Conservation (phyloP, 2,329 filamentous ascomycete species). For the Magnaporthiopsis rhizophila region DNA sequence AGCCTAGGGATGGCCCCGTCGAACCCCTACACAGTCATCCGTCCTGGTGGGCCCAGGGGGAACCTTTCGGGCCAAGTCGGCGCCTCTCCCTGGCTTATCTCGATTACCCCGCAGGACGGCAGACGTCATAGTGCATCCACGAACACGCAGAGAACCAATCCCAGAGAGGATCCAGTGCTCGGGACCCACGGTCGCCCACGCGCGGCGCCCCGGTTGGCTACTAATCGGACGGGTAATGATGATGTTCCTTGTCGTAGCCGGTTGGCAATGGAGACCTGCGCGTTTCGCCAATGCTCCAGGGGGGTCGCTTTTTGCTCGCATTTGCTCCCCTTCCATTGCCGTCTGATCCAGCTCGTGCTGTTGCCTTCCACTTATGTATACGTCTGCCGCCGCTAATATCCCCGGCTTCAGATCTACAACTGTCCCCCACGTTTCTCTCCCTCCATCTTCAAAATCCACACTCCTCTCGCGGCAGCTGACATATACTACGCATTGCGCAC, state of each 20-base stretch:
- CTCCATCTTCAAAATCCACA: background rate
- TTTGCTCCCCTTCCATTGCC: background rate
- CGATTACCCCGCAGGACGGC: conserved; percentile 14
- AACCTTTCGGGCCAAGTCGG: conserved; percentile 6
- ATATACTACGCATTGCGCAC: background rate
- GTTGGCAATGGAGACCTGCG: background rate
- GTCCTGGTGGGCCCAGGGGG: background rate
- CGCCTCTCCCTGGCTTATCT: conserved; percentile 14
- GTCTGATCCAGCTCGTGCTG: background rate
- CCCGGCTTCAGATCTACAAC: background rate
- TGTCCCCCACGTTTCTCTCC: background rate
- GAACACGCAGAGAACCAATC: background rate
- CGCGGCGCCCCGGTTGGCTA: background rate
- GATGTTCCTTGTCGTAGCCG: background rate
- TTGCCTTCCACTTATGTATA: background rate
- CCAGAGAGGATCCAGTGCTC: background rate
- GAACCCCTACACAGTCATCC: background rate
- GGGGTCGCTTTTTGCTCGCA: background rate
- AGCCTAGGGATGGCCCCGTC: background rate
- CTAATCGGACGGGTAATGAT: background rate
- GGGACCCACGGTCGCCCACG: background rate
- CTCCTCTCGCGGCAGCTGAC: background rate
- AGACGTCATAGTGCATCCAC: conserved; percentile 6
- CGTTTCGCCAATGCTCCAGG: background rate
- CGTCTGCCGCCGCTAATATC: background rate